Conservation (phyloP, 805 yeast species). For the Hanseniaspora taiwanica region DNA sequence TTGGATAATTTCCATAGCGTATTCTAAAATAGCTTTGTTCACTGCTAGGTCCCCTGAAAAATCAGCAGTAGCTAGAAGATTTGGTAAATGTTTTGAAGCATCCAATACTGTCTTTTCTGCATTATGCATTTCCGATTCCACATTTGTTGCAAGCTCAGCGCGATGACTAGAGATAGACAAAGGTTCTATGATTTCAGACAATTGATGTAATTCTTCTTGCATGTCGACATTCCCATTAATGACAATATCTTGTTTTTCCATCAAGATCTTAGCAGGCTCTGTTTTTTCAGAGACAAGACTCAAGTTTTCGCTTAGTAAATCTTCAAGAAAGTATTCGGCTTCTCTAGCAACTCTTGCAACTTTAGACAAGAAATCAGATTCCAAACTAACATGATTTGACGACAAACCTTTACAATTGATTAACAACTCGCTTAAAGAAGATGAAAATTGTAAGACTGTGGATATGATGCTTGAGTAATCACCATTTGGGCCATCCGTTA, state of each 20-base stretch:
- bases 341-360: constrained; percentile 41
- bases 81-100: constrained; percentile 49
- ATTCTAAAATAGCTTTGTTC: constrained; percentile 61
- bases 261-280: no score
- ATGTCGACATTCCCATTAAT: constrained; percentile 63
- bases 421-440: constrained; percentile 48
- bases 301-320: constrained; percentile 27
- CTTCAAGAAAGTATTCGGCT: constrained; percentile 46
- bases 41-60: constrained; percentile 50
- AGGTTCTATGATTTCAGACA: constrained; percentile 44
- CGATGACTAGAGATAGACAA: constrained; percentile 23
- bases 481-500: constrained; percentile 62
- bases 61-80: constrained; percentile 34
- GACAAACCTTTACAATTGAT: constrained; percentile 26
- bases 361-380: constrained; percentile 6
- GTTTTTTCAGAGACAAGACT: constrained; percentile 36
- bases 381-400: background rate
- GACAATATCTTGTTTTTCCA: constrained; percentile 54
- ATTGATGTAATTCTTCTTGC: constrained; percentile 53
- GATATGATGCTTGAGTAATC: constrained; percentile 51
- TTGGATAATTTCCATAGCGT: constrained; percentile 69
- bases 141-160: constrained; percentile 55
- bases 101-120: constrained; percentile 58
- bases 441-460: constrained; percentile 48
- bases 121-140: constrained; percentile 57